Conservation (phyloP, 306 rosid species). For the Malus orientalis region DNA sequence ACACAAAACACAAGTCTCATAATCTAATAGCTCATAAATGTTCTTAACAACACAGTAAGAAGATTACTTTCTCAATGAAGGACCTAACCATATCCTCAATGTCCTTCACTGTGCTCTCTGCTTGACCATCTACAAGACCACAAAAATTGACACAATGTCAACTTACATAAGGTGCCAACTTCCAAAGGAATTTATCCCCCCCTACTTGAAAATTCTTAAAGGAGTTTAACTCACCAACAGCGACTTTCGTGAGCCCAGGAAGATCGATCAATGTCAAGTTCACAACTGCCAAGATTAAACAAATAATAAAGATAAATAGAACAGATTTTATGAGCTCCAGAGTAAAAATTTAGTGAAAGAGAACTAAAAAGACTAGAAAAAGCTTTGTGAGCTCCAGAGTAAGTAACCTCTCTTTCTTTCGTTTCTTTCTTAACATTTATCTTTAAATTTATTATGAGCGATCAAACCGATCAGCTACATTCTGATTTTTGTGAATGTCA, state of each 20-base stretch:
- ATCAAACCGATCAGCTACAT: not conserved
- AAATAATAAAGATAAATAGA: not conserved
- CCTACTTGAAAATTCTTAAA: not conserved
- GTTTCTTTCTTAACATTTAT: too few species aligned
- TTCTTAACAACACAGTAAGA: not conserved
- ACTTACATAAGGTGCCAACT: not conserved
- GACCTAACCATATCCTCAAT: constrained; percentile 39
- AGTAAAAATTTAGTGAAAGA: not conserved
- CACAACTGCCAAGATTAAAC: constrained; percentile 25
- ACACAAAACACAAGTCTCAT: not conserved
- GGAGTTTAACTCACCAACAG: constrained; percentile 27
- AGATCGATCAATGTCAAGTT: constrained; percentile 41
- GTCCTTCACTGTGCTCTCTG: constrained; percentile 34
- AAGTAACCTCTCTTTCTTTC: too few species aligned
- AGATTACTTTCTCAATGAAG: constrained; percentile 37
- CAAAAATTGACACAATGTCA: not conserved
- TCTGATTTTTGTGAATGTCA: not conserved
- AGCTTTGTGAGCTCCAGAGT: not conserved
- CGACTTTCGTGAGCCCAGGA: constrained; percentile 48
- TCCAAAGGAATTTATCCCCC: not conserved
- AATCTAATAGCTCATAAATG: not conserved
- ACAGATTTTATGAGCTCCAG: not conserved
- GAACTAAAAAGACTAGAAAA: not conserved
- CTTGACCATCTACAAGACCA: constrained; percentile 35
- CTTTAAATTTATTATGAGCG: too few species aligned